Base-by-base conservation (phyloP, 257 asterid species). In the Anisodus tanguticus region DNA sequence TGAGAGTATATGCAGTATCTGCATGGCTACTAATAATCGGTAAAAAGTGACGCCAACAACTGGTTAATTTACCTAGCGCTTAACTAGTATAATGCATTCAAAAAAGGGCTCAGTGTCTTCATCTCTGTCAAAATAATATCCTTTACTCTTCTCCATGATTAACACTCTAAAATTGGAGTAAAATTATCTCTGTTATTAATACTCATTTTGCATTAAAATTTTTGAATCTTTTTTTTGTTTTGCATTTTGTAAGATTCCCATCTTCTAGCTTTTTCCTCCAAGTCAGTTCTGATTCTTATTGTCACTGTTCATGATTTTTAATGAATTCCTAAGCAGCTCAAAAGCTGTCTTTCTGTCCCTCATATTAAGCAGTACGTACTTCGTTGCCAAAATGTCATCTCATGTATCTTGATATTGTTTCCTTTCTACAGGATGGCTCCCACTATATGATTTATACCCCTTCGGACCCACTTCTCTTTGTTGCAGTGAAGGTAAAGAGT, bases 371-470 rank as follows among this genome's bases (percentile, higher is more conserved):
- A 31, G 35, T 31, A 31, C 35, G 35, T 31, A 31, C 35, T 12
- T 51, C 3, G 13, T 49, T 22, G 16, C 81, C 15, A 26, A 15
- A 63, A 13, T 53, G 8, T 76, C 4, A 13, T 77, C 26, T 26
- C 60, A 77, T 74, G 80, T 84, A 31, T 31, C 35, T 31, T 31
- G 35, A 31, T 31, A 85, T 60, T 80, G 67, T 81, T 78, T 91
- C 76, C 80, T 88, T 69, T 43, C 81, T 88, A 90, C 92, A 97
- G 99, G 99, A 95, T 88, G 98, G 98, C 88, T 91, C 98, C 4
- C 99, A 97, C 90, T 97, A 95, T 88, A 97, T 93, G 97, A 93
- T 97, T 85, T 97, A 95, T 87, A 97, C 99, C 45, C 99, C 99
- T 84, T 90, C 99, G 3, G 98, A 97, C 84, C 99, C 99, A 72